These are phyloP conservation scores for Telopea speciosissima DNA, from an alignment of 177 flowering plant species.

Conservation along the genomic window DNA sequence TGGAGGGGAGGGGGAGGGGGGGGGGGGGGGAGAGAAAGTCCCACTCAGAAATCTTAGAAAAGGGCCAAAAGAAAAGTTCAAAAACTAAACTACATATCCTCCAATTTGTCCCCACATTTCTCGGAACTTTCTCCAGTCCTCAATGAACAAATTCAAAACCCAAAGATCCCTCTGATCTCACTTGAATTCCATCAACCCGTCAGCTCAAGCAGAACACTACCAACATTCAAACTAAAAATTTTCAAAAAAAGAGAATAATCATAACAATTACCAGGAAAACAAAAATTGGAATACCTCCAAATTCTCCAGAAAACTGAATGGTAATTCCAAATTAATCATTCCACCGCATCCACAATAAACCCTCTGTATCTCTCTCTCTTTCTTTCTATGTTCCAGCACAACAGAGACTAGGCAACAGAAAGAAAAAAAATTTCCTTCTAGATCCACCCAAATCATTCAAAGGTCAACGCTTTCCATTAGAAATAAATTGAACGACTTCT, in stretches of 20 bases:
- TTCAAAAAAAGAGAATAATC: not conserved
- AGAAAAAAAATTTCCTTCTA: not conserved
- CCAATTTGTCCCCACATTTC: not conserved
- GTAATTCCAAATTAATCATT: no score
- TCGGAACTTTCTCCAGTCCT: not conserved
- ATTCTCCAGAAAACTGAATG: no score
- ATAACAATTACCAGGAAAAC: no score
- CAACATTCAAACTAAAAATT: not conserved
- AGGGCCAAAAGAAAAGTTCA: not conserved
- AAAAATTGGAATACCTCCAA: no score
- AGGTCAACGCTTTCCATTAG: not conserved
- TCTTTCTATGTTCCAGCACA: no score
- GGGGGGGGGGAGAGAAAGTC: no score
- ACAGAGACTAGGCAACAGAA: no score
- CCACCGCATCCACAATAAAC: no score
- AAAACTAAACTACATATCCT: not conserved
- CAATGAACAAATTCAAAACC: not conserved
- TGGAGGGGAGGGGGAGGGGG: no score
- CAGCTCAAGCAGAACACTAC: not conserved
- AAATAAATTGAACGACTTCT: no score
- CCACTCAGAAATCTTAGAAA: not conserved
- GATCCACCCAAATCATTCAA: slow-evolving; percentile 1
- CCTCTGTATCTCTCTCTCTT: no score
- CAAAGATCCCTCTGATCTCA: not conserved
- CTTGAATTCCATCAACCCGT: not conserved